Conservation (phyloP, 2,329 filamentous ascomycete genomes). For the Berkeleyomyces rouxiae region DNA sequence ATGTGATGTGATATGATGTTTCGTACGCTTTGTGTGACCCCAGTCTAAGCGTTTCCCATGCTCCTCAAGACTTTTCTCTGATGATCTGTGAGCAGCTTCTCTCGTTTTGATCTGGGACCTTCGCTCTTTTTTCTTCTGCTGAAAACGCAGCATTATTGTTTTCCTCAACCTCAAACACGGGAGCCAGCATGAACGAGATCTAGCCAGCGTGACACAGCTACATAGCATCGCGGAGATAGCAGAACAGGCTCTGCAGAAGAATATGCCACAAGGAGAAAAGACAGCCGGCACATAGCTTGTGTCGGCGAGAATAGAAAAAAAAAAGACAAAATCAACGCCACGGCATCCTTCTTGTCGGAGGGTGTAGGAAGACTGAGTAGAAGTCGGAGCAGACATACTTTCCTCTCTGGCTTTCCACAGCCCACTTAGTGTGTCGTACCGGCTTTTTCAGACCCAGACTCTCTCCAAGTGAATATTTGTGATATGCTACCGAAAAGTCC, state of each 20-base stretch:
- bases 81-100: too few relatives aligned
- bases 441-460: not conserved
- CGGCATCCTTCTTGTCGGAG: not conserved
- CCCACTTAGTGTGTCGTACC: not conserved
- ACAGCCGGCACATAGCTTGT: not conserved
- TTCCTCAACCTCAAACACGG: conserved; percentile 11
- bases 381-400: not conserved
- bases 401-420: not conserved
- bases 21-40: not conserved
- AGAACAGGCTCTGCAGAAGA: not conserved
- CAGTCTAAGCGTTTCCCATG: not conserved
- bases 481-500: not conserved
- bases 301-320: not conserved
- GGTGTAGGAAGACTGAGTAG: not conserved
- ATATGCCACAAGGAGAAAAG: not conserved
- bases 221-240: not conserved
- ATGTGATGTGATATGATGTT: not conserved
- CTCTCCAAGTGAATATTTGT: not conserved
- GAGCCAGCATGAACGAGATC: conserved; percentile 13
- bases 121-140: not conserved
- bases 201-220: conserved; percentile 6
- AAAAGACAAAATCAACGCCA: conserved; percentile 2
- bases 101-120: not conserved
- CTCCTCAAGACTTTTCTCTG: not conserved
- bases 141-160: not conserved